Evolutionary conservation across 371 early-diverging fungal genomes (phyloP).

Genomic region (Lichtheimia hyalospora): DNA sequence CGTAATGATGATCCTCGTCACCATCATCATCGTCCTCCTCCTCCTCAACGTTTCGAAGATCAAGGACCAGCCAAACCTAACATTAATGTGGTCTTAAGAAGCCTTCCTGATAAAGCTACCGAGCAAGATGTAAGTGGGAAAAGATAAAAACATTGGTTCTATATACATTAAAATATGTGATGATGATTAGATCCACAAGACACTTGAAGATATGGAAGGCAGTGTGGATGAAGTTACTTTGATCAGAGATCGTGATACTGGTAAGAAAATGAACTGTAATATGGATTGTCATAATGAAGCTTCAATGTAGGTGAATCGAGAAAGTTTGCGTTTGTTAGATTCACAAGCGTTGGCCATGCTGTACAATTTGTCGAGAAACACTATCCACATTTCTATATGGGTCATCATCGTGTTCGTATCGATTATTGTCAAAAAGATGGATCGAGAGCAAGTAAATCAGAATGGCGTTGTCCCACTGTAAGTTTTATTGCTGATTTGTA

Average conservation of each 20-base stretch:
- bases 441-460: constrained; percentile 37
- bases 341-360: constrained; percentile 67
- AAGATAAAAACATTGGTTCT: neutral
- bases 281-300: neutral
- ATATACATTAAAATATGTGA: neutral
- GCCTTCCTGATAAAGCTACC: constrained; percentile 35
- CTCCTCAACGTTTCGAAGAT: constrained; percentile 1
- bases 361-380: constrained; percentile 57
- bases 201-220: constrained; percentile 24
- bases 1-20: neutral
- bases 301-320: constrained; percentile 47
- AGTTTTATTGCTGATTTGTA: neutral
- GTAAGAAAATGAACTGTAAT: constrained; percentile 12
- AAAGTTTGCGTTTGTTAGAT: constrained; percentile 66
- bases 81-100: constrained; percentile 49
- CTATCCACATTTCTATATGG: constrained; percentile 44
- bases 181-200: constrained; percentile 26
- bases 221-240: constrained; percentile 40
- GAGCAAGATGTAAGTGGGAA: constrained; percentile 43
- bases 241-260: constrained; percentile 55
- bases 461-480: constrained; percentile 60
- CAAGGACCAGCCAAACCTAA: constrained; percentile 27
- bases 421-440: constrained; percentile 54
- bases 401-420: constrained; percentile 47
- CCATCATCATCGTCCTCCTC: neutral